Conservation (phyloP, 2,329 filamentous ascomycete genomes). For the Botrytis paeoniae region DNA sequence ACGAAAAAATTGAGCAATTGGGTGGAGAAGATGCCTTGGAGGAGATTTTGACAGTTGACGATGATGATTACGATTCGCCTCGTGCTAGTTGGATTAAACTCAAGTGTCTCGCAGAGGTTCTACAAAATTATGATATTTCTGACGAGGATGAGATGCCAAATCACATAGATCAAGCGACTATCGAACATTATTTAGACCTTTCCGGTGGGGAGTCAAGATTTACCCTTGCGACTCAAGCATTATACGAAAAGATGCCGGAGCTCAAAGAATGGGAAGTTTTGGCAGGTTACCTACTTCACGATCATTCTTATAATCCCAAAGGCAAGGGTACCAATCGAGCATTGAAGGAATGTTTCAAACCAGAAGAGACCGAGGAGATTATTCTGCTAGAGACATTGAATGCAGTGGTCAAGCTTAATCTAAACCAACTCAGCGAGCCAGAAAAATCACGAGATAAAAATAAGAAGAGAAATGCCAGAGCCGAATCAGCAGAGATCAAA, state of each 20-base stretch:
- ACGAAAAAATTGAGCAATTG: constrained; percentile 76
- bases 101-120: constrained; percentile 82
- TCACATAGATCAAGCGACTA: constrained; percentile 43
- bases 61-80: constrained; percentile 73
- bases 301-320: constrained; percentile 69
- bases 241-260: constrained; percentile 79
- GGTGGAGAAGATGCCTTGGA: constrained; percentile 75
- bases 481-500: constrained; percentile 64
- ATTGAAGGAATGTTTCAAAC: constrained; percentile 33
- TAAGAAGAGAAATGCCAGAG: constrained; percentile 50
- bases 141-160: constrained; percentile 55
- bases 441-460: constrained; percentile 57
- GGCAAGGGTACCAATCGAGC: constrained; percentile 62
- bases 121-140: constrained; percentile 76
- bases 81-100: constrained; percentile 84
- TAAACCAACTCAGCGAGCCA: constrained; percentile 64
- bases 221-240: constrained; percentile 77
- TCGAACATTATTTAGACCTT: constrained; percentile 52
- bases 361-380: constrained; percentile 61
- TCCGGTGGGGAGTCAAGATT: constrained; percentile 74
- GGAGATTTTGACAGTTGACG: constrained; percentile 67
- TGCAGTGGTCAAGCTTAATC: constrained; percentile 71
- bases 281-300: constrained; percentile 86
- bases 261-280: constrained; percentile 84
- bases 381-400: constrained; percentile 86